Evolutionary conservation across 192 early-diverging fungal species (phyloP).

Genomic region (Piromyces finnis): DNA sequence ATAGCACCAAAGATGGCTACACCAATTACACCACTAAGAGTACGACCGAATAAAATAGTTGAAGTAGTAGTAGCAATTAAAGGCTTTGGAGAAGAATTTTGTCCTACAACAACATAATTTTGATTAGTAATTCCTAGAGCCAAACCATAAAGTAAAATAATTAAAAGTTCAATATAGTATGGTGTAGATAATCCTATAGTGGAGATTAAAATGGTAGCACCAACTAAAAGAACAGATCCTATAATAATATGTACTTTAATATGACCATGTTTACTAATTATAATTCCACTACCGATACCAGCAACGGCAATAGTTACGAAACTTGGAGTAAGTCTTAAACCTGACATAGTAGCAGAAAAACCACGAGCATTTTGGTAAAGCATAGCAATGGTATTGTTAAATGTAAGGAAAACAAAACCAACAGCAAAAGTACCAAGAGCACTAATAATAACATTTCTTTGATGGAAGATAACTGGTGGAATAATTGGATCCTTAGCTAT

Average conservation of each 20-base stretch:
- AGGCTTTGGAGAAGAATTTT: background rate
- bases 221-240: background rate
- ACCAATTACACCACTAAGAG: conserved; percentile 34
- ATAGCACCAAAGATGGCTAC: conserved; percentile 4
- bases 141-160: background rate
- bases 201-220: background rate
- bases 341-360: background rate
- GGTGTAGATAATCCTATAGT: background rate
- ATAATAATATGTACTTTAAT: background rate
- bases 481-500: background rate
- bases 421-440: background rate
- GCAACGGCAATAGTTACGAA: background rate
- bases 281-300: background rate
- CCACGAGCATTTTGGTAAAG: background rate
- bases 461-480: background rate
- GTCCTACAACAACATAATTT: background rate
- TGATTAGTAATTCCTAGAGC: background rate
- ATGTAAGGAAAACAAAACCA: background rate
- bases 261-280: background rate
- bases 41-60: conserved; percentile 17
- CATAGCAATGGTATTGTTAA: background rate
- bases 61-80: background rate
- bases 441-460: background rate
- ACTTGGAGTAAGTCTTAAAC: conserved; percentile 19
- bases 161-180: background rate